Base-by-base conservation (phyloP, 306 rosid species). In the Cicer cuneatum region DNA sequence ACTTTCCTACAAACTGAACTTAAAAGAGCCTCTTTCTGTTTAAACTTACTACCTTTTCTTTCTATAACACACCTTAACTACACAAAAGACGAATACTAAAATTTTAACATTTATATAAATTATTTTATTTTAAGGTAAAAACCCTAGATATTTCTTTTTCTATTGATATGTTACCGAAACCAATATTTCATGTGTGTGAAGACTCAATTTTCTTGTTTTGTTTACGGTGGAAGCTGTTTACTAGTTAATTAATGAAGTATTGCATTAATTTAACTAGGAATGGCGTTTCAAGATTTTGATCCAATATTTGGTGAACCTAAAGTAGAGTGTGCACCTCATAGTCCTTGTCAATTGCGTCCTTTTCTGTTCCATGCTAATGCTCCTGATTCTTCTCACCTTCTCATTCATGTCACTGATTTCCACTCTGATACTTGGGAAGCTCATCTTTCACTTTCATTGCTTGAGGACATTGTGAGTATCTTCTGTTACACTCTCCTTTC, bases 381-480 rank as follows among this genome's bases (percentile, higher is more conserved):
- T 16, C 60, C 90, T 19, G 86, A 86, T 82, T 46, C 91, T 58
- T 83, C 86, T 58, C 90, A 82, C 76, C 73, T 91, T 4, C 19
- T 78, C 9, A 85, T 93, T 76, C 81, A 57, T 51, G 93, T 79
- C 80, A 83, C 94, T 7, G 90, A 93, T 84, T 93, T 89, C 80
- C 89, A 83, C 72, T 82, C 73, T 53, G 69, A 71, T 68, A 83
- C 94, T 37, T 93, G 91, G 94, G 96, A 88, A 81, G 85, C 93
- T 78, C 60, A 11, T 15, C 88, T 77, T 37, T 91, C 98, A 4
- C 81, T 82, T 72, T 48, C 85, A 48, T 85, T 79, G 75, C 96
- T 93, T 2, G 91, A 93, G 65, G 96, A 89, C 69, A 83, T 93
- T 88, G 97, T 93, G 21, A 87, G 86, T 79, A 41, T 72, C 39